Percentiles rank a stretch among this genome's conserved stretches.
Evolutionary conservation across 495 filamentous ascomycete species (phyloP).

Genomic region (Halenospora varia): DNA sequence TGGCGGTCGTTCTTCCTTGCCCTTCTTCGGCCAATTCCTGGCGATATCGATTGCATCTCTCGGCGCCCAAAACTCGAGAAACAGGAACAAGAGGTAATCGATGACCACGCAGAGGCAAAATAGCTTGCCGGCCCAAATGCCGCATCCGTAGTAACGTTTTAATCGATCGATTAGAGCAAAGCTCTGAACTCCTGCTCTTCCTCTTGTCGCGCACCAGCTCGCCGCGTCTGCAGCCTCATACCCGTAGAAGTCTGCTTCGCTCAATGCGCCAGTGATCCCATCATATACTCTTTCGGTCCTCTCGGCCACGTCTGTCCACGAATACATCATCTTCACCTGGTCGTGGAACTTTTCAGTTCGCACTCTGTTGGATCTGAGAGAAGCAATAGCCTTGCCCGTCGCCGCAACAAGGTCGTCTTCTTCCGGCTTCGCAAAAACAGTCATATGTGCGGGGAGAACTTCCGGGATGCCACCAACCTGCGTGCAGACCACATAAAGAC

Average conservation of each 20-base stretch:
- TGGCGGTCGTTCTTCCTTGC: neutral
- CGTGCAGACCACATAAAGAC: slow-evolving; percentile 93
- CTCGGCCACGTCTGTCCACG: slow-evolving; percentile 90
- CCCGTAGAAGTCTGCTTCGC: slow-evolving; percentile 83
- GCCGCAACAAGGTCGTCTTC: slow-evolving; percentile 85
- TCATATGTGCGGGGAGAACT: slow-evolving; percentile 91
- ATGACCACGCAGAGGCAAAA: slow-evolving; percentile 94
- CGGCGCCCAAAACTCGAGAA: slow-evolving; percentile 84
- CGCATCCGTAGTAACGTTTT: slow-evolving; percentile 97
- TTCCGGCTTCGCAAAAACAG: slow-evolving; percentile 86
- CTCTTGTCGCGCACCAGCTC: slow-evolving; percentile 63
- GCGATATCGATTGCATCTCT: slow-evolving; percentile 82
- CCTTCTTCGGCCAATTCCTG: slow-evolving; percentile 84
- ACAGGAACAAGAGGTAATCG: slow-evolving; percentile 83
- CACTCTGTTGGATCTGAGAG: slow-evolving; percentile 75
- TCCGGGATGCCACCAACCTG: slow-evolving; percentile 96
- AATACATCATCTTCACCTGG: slow-evolving; percentile 96
- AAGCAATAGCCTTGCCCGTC: slow-evolving; percentile 76
- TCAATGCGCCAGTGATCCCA: slow-evolving; percentile 79
- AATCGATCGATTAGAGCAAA: slow-evolving; percentile 91
- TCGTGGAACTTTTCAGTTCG: slow-evolving; percentile 94
- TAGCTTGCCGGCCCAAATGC: slow-evolving; percentile 97
- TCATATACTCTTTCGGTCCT: slow-evolving; percentile 94
- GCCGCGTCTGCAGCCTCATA: slow-evolving; percentile 55
- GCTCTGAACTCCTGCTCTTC: slow-evolving; percentile 69